Conservation (phyloP, 2,329 filamentous ascomycete genomes). For the Aspergillus carbonarius region DNA sequence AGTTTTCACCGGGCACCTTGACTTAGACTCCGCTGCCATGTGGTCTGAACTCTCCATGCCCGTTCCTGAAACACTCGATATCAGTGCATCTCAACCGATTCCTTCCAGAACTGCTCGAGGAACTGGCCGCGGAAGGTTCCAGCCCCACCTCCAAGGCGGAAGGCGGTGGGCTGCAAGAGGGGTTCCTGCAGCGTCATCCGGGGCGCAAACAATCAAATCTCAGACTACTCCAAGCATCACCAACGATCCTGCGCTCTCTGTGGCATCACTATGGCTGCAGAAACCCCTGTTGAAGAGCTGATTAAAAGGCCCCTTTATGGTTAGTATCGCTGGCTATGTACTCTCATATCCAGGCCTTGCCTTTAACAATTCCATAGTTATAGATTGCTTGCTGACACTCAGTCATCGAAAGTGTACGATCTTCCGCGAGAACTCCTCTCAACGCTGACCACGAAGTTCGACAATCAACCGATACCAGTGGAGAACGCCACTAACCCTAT, state of each 20-base stretch:
- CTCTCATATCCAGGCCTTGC: background rate
- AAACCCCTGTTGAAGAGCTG: conserved; percentile 36
- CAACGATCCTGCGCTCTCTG: background rate
- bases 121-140: background rate
- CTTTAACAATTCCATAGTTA: background rate
- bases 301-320: conserved; percentile 53
- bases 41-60: no score
- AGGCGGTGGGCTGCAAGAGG: background rate
- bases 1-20: no score
- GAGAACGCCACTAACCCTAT: conserved; percentile 21
- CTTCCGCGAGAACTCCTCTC: conserved; percentile 71
- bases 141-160: background rate
- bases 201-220: background rate
- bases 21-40: no score
- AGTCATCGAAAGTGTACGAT: conserved; percentile 68
- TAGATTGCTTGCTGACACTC: conserved; percentile 20
- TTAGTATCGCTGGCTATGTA: conserved; percentile 22
- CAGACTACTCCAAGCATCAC: background rate
- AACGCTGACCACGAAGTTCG: conserved; percentile 62
- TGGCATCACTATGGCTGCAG: conserved; percentile 17
- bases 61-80: background rate
- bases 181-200: conserved; percentile 4
- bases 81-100: background rate
- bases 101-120: background rate
- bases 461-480: conserved; percentile 34